Evolutionary conservation across 2,329 filamentous ascomycete genomes (phyloP).

Genomic region (Grosmannia clavigera): DNA sequence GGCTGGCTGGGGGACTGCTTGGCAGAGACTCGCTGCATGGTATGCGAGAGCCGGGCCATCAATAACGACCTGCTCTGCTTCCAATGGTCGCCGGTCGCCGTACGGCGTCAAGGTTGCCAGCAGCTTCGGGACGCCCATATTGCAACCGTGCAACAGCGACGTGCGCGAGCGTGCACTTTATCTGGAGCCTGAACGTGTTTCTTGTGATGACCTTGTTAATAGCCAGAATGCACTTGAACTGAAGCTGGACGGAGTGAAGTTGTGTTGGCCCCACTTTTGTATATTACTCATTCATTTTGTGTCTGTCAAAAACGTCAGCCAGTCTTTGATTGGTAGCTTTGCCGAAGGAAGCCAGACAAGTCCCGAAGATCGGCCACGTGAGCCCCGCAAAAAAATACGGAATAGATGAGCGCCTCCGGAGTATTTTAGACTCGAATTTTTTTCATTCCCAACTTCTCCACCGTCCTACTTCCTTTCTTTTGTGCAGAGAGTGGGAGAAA

Average conservation of each 20-base stretch:
- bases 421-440: slow-evolving; percentile 1
- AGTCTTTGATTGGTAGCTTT: neutral
- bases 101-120: slow-evolving; percentile 13
- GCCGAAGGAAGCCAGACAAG: neutral
- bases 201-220: neutral
- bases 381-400: slow-evolving; percentile 1
- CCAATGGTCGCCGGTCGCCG: slow-evolving; percentile 11
- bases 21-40: slow-evolving; percentile 12
- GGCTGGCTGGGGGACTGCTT: neutral
- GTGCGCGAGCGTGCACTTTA: neutral
- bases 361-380: neutral
- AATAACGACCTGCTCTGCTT: slow-evolving; percentile 12
- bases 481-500: neutral
- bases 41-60: slow-evolving; percentile 19
- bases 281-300: neutral
- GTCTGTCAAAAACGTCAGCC: neutral
- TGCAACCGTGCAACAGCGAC: neutral
- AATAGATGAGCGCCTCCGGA: neutral
- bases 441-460: neutral
- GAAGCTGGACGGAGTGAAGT: neutral
- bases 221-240: neutral
- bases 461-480: neutral
- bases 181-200: neutral
- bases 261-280: neutral
- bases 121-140: slow-evolving; percentile 17